These are phyloP conservation scores for Aspergillus sp. DNA, from an alignment of 2,329 filamentous ascomycete genomes.

Conservation along the genomic window DNA sequence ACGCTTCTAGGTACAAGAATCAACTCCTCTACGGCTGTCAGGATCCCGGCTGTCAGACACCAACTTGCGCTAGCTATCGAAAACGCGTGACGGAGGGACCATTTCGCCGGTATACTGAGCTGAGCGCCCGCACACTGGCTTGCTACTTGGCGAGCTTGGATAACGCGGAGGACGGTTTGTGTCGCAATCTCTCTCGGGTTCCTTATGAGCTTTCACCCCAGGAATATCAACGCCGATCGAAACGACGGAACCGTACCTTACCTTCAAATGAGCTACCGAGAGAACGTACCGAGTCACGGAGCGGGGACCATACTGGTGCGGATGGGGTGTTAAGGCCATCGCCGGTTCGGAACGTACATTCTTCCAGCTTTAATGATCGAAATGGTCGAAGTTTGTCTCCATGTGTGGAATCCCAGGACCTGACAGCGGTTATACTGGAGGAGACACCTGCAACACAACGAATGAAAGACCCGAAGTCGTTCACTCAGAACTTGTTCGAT, in stretches of 20 bases:
- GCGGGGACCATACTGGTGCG: neutral
- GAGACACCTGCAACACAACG: conserved; percentile 28
- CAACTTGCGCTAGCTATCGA: conserved; percentile 79
- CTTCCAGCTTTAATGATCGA: neutral
- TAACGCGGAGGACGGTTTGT: conserved; percentile 71
- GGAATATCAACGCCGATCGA: conserved; percentile 30
- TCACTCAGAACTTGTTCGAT: conserved; percentile 61
- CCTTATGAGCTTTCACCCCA: conserved; percentile 30
- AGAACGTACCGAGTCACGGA: conserved; percentile 6
- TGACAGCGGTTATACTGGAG: conserved; percentile 20
- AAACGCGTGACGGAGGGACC: conserved; percentile 68
- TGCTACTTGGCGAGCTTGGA: conserved; percentile 79
- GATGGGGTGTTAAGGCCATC: neutral
- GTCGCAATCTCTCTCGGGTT: conserved; percentile 50
- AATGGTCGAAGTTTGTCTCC: neutral
- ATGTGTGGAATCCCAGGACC: conserved; percentile 10
- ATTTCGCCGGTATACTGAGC: conserved; percentile 74
- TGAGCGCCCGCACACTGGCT: conserved; percentile 79
- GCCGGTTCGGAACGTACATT: neutral
- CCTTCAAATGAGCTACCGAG: conserved; percentile 11
- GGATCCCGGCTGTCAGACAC: conserved; percentile 66
- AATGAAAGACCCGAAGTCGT: conserved; percentile 61
- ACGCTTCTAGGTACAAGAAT: conserved; percentile 64
- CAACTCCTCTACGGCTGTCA: conserved; percentile 84
- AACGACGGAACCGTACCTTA: conserved; percentile 36